A percentile compares a stretch with the other conserved stretches of the same genome.
phyloP scores from a whole-genome alignment of 2,329 filamentous ascomycete species.

The Colletotrichum noveboracense region DNA sequence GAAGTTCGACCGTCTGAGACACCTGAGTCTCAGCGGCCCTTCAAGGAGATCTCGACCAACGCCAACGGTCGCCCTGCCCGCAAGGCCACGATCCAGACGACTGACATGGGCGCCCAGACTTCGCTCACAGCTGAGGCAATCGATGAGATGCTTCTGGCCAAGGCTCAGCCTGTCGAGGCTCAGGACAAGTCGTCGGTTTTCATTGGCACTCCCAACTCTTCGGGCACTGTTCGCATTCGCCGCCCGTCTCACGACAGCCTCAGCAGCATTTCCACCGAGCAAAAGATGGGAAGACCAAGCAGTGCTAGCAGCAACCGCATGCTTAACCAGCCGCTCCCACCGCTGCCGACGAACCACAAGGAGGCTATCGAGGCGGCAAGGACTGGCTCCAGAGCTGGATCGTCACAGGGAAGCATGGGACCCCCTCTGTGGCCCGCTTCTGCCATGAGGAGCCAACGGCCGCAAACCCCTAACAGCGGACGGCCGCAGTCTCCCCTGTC shows the following conservation, averaged over 20 bases:
- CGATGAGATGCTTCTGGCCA: conserved; percentile 73
- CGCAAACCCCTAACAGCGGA: conserved; percentile 64
- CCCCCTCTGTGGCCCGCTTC: conserved; percentile 86
- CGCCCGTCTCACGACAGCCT: conserved; percentile 54
- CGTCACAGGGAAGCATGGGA: conserved; percentile 70
- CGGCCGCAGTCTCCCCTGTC: conserved; percentile 45
- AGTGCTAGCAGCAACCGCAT: conserved; percentile 73
- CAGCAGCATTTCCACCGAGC: conserved; percentile 38
- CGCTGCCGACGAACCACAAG: conserved; percentile 82
- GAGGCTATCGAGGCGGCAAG: conserved; percentile 84
- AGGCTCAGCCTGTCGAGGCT: conserved; percentile 35
- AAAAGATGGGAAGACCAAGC: conserved; percentile 58
- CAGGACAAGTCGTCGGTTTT: conserved; percentile 37
- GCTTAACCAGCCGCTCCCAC: conserved; percentile 59
- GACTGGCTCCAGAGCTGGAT: conserved; percentile 62
- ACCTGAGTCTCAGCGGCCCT: conserved; percentile 61
- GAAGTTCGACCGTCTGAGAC: conserved; percentile 46
- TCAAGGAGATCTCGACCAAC: conserved; percentile 70
- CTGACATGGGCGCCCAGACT: conserved; percentile 82
- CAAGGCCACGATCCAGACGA: conserved; percentile 49
- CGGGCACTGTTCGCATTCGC: conserved; percentile 47
- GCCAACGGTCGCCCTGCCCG: conserved; percentile 43
- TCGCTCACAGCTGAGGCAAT: conserved; percentile 82
- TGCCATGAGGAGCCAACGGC: conserved; percentile 59
- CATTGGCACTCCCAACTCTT: conserved; percentile 41